These are phyloP conservation scores for Wickerhamiella galacta DNA, from an alignment of 805 yeast species.

Conservation along the genomic window DNA sequence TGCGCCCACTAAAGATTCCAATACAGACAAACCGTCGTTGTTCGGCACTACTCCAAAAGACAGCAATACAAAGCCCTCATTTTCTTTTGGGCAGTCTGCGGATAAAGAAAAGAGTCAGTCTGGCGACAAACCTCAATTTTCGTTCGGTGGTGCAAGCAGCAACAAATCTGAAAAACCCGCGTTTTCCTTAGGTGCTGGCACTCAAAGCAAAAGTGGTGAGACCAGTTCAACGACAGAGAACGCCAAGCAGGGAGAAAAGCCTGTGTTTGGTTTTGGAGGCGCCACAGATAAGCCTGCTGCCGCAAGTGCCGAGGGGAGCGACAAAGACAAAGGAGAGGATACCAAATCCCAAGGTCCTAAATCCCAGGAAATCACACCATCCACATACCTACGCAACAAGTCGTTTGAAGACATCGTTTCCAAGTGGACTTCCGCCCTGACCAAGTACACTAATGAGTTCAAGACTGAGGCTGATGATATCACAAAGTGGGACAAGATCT, in stretches of 20 bases:
- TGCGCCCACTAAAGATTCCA: too few relatives aligned
- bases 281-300: constrained; percentile 3
- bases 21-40: too few relatives aligned
- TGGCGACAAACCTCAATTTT: background rate
- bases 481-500: constrained; percentile 68
- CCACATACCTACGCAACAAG: constrained; percentile 58
- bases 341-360: constrained; percentile 10
- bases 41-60: background rate
- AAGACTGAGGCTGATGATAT: constrained; percentile 58
- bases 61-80: background rate
- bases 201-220: too few relatives aligned
- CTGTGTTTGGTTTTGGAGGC: constrained; percentile 1
- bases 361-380: constrained; percentile 37
- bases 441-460: constrained; percentile 58
- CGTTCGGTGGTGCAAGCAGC: too few relatives aligned
- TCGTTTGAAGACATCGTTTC: constrained; percentile 83
- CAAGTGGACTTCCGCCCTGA: constrained; percentile 80
- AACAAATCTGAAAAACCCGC: background rate
- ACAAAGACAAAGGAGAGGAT: constrained; percentile 9
- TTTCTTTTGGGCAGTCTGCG: background rate
- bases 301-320: constrained; percentile 10
- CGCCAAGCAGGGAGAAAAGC: too few relatives aligned
- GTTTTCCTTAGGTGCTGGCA: constrained; percentile 3
- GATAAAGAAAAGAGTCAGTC: background rate
- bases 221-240: too few relatives aligned